Conservation (phyloP, 192 early-diverging fungal genomes). For the Geranomyces michiganensis region DNA sequence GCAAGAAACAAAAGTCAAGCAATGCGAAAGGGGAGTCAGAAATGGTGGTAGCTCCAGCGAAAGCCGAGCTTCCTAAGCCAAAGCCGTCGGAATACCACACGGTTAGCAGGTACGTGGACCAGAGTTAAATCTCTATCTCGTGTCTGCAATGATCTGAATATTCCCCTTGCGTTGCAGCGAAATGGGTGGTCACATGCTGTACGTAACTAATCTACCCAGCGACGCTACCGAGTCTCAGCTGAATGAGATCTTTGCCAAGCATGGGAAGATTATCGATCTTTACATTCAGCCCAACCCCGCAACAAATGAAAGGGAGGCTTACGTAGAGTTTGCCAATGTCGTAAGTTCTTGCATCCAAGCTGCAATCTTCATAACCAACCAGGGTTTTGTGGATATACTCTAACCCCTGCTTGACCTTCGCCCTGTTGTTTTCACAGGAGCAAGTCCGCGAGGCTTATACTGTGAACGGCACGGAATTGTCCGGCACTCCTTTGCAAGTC, state of each 20-base stretch:
- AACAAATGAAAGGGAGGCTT: constrained; percentile 46
- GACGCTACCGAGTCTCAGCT: neutral
- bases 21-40: too few species aligned
- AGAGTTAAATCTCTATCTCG: neutral
- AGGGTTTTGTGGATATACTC: too few species aligned
- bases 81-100: constrained; percentile 18
- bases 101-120: constrained; percentile 22
- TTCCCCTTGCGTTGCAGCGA: constrained; percentile 18
- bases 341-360: constrained; percentile 21
- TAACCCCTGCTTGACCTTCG: neutral
- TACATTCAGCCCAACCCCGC: constrained; percentile 43
- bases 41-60: too few species aligned
- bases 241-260: constrained; percentile 12
- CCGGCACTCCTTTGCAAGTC: constrained; percentile 25
- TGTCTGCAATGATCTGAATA: too few species aligned
- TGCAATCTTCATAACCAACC: constrained; percentile 7
- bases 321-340: constrained; percentile 46
- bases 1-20: neutral
- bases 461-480: constrained; percentile 27
- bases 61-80: neutral
- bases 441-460: constrained; percentile 33
- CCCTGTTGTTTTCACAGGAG: constrained; percentile 14
- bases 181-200: constrained; percentile 35
- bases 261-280: constrained; percentile 49
- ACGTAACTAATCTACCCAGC: constrained; percentile 34